These are phyloP conservation scores for Diaporthe sp. DNA, from an alignment of 2,329 filamentous ascomycete species.

Conservation along the genomic window DNA sequence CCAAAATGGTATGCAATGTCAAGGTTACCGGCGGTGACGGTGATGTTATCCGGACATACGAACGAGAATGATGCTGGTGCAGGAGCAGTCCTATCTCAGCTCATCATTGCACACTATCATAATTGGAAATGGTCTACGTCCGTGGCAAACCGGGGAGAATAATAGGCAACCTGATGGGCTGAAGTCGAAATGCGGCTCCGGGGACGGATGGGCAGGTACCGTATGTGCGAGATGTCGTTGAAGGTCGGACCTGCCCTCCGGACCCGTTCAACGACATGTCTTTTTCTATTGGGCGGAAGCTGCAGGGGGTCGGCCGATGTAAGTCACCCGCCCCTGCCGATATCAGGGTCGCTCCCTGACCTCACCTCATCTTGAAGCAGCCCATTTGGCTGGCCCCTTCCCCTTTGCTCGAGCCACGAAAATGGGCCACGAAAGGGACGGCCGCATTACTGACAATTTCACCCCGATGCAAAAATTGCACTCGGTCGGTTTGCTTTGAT, in stretches of 20 bases:
- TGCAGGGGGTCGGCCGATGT: constrained; percentile 32
- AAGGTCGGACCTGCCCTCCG: constrained; percentile 38
- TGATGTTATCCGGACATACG: background rate
- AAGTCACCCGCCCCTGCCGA: constrained; percentile 43
- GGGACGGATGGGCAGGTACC: background rate
- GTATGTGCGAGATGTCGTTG: constrained; percentile 38
- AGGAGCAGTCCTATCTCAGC: background rate
- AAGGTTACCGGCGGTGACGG: background rate
- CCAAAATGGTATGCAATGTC: no score
- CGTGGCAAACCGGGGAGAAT: background rate
- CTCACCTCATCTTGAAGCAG: constrained; percentile 27
- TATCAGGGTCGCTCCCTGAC: constrained; percentile 43
- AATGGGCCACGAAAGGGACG: background rate
- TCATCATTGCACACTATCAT: background rate
- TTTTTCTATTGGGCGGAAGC: constrained; percentile 42
- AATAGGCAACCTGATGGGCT: background rate
- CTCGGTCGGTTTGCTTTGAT: background rate
- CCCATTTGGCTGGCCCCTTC: background rate
- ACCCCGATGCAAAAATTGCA: background rate
- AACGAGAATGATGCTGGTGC: background rate
- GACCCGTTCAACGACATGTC: constrained; percentile 43
- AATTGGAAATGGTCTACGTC: background rate
- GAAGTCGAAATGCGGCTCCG: constrained; percentile 43
- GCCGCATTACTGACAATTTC: background rate
- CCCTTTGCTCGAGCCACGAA: background rate